These are phyloP conservation scores for Nakazawaea wickerhamii DNA, from an alignment of 805 yeast species.

Conservation along the genomic window DNA sequence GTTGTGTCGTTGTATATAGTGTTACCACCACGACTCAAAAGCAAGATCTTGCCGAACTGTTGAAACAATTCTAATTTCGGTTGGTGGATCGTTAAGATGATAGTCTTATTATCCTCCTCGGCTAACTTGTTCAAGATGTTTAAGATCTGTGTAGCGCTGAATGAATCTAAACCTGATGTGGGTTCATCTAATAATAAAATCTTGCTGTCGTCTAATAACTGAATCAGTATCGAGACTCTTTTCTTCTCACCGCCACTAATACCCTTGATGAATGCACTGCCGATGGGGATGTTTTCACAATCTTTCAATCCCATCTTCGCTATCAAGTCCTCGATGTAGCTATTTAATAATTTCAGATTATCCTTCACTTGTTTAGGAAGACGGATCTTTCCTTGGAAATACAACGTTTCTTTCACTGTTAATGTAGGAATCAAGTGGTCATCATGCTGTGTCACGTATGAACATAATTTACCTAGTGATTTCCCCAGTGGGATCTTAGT, in stretches of 20 bases:
- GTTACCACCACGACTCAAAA: constrained; percentile 68
- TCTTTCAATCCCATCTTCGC: constrained; percentile 63
- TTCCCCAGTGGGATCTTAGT: constrained; percentile 23
- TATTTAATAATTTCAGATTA: constrained; percentile 34
- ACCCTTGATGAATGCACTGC: constrained; percentile 55
- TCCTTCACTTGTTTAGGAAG: constrained; percentile 36
- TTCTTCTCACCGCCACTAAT: constrained; percentile 80
- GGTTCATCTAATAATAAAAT: constrained; percentile 80
- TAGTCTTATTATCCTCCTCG: constrained; percentile 50
- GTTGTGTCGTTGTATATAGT: constrained; percentile 64
- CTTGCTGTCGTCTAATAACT: constrained; percentile 65
- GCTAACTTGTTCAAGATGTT: constrained; percentile 54
- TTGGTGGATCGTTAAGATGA: constrained; percentile 75
- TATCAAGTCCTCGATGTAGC: constrained; percentile 51
- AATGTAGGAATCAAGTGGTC: constrained; percentile 62
- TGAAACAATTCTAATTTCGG: constrained; percentile 65
- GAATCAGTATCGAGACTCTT: constrained; percentile 77
- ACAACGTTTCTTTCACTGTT: constrained; percentile 74
- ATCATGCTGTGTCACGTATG: constrained; percentile 82
- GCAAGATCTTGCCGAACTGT: constrained; percentile 63
- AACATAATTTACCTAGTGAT: constrained; percentile 42
- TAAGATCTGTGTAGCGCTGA: constrained; percentile 67
- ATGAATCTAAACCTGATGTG: constrained; percentile 81
- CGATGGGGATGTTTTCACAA: constrained; percentile 72
- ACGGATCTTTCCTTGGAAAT: constrained; percentile 66